Percentiles rank a stretch among this genome's conserved stretches.
Conservation (phyloP, 306 rosid genomes). For the Ormosia emarginata region DNA sequence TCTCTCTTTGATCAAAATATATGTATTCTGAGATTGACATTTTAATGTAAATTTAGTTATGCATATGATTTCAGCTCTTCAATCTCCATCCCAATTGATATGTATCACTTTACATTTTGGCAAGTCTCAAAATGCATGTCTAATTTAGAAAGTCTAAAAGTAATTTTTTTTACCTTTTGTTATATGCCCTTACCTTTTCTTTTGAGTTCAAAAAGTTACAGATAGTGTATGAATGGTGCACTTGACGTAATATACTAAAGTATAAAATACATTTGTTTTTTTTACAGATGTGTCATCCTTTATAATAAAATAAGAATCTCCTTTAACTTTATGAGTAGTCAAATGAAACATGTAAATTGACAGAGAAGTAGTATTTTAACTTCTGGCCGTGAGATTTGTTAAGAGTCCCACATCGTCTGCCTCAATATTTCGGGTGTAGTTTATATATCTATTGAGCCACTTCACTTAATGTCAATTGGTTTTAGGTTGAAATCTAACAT, state of each 20-base stretch:
- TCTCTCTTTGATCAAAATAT: neutral
- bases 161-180: neutral
- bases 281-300: neutral
- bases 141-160: neutral
- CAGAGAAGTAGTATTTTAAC: neutral
- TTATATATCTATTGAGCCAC: no score
- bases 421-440: no score
- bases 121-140: neutral
- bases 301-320: neutral
- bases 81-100: neutral
- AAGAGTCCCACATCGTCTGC: no score
- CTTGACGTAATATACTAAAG: neutral
- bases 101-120: neutral
- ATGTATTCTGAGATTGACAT: neutral
- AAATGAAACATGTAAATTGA: neutral
- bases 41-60: neutral
- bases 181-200: neutral
- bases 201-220: neutral
- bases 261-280: neutral
- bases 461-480: no score
- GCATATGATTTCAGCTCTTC: neutral
- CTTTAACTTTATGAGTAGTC: neutral
- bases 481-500: no score
- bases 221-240: neutral
- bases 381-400: neutral